Base-by-base conservation (phyloP, 1,139 yeast genomes). In the Lodderomyces metapsilosis region DNA sequence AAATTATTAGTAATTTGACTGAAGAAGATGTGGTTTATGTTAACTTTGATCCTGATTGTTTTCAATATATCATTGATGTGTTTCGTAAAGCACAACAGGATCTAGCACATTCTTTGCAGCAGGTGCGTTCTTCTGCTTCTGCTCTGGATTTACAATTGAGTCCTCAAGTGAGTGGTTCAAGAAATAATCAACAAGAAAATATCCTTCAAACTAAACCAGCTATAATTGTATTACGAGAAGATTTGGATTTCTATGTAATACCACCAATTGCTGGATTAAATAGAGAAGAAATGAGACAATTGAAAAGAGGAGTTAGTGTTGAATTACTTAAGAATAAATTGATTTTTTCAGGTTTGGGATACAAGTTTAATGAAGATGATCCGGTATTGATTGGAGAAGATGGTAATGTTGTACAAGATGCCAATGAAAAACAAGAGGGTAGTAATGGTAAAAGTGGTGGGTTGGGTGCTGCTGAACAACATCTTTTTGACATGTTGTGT, bases 391-490 rank as follows among this genome's bases (percentile, higher is more conserved):
- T 28, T 12, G 43, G 38, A 11, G 41, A 37, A 25, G 41, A 33
- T 33, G 42, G 36, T 16, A 9, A 25, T 18, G 12, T 50, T 45
- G 7, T 31, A 11, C 43, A 40, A n/a, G 41, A 38, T 38, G 37
- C 41, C 12, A 38, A 38, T 33, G 37, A n/a, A n/a, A 32, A 23
- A 33, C 34, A 36, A 18, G 37, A 42, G 5, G 33, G 22, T 15
- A 12, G 80, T 18, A 28, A 30, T 12, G 11, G 80, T 20, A 30
- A 78, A 50, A 70, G 68, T 23, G n/a, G n/a, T n/a, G n/a, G n/a
- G n/a, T 67, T 88, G 43, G 96, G 95, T 2, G 85, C 96, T 6
- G 98, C 98, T 0, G 99, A 94, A 61, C 92, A 86, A 59, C 98
- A 92, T 63, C 71, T 94, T 41, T 79, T 88, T 64, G 97, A 89